Evolutionary conservation across 2,329 filamentous ascomycete genomes (phyloP), one percentile per base, ranked within the genome.

Genomic region (Penicillium sclerotigenum): DNA sequence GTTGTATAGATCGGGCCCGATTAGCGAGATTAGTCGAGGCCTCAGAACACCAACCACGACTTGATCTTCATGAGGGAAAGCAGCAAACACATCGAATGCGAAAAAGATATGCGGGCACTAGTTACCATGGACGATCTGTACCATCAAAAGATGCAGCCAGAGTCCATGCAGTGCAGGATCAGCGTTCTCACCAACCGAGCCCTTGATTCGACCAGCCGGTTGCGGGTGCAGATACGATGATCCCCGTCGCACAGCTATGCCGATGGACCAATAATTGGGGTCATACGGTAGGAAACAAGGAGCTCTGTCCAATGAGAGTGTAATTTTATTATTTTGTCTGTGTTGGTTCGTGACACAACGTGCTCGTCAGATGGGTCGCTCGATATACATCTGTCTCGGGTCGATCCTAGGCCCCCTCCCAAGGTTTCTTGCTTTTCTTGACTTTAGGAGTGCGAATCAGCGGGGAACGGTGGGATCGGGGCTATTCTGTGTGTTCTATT

Each of bases 1-100:
- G 34, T 45, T 47, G 49, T 59, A 54, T 52, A 57, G 54, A 54
- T 56, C 43, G 43, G 37, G 52, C 18, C 29, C 34, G 46, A 38
- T 62, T 59, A 60, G 59, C 57, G 59, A 61, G 54, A 53, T 20
- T n/a, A 38, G 37, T 37, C 43, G 51, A 28, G 18, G 14, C n/a
- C 20, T 13, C 26, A 10, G 22, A 52, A 52, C 34, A 48, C 40
- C 28, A 40, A 41, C 37, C 24, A 29, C 52, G 36, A 28, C 20
- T 54, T 54, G 59, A 60, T 60, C 59, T 57, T 48, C 34, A 40
- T 11, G 22, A 22, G 16, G 16, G 4, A 38, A 28, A 11, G 22
- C 20, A 13, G 13, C 8, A 33, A n/a, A 18, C 5, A 18, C 4
- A 26, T 46, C 2, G 10, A 41, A 38, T 31, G 4, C 5, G 20